Conservation (phyloP, 257 asterid genomes). For the Plectranthus barbatus region DNA sequence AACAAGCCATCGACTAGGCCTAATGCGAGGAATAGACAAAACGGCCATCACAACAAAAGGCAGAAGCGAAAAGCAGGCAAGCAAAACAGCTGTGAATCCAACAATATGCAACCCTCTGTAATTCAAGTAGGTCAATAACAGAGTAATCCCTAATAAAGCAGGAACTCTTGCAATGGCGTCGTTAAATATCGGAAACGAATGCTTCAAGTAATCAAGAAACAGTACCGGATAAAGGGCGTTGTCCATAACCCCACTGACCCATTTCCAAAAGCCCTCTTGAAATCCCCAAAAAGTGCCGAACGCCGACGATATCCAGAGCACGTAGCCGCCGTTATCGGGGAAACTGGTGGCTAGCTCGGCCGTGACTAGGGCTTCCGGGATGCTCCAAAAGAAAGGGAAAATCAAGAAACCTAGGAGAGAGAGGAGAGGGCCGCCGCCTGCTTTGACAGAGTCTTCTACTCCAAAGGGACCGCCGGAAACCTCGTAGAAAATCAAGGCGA, state of each 20-base stretch:
- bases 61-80: slow-evolving; percentile 65
- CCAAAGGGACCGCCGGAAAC: slow-evolving; percentile 94
- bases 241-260: slow-evolving; percentile 96
- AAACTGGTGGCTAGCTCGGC: slow-evolving; percentile 77
- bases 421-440: slow-evolving; percentile 74
- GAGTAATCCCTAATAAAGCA: slow-evolving; percentile 58
- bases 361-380: slow-evolving; percentile 81
- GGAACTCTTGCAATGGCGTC: slow-evolving; percentile 50
- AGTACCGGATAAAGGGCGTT: slow-evolving; percentile 87
- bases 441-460: slow-evolving; percentile 75
- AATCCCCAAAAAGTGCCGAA: slow-evolving; percentile 85
- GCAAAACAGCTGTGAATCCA: slow-evolving; percentile 64
- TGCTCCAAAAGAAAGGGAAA: slow-evolving; percentile 78
- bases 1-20: slow-evolving; percentile 54
- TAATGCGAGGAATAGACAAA: slow-evolving; percentile 53
- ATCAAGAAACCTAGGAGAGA: slow-evolving; percentile 69
- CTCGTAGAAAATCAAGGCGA: slow-evolving; percentile 84
- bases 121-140: slow-evolving; percentile 51
- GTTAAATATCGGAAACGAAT: slow-evolving; percentile 53
- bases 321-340: slow-evolving; percentile 86
- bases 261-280: slow-evolving; percentile 87
- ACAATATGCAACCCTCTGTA: slow-evolving; percentile 77
- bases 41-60: slow-evolving; percentile 59
- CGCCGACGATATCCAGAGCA: slow-evolving; percentile 77
- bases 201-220: slow-evolving; percentile 84